These are phyloP conservation scores for Aspergillus olivimuriae DNA, from an alignment of 495 filamentous ascomycete genomes.

Conservation along the genomic window DNA sequence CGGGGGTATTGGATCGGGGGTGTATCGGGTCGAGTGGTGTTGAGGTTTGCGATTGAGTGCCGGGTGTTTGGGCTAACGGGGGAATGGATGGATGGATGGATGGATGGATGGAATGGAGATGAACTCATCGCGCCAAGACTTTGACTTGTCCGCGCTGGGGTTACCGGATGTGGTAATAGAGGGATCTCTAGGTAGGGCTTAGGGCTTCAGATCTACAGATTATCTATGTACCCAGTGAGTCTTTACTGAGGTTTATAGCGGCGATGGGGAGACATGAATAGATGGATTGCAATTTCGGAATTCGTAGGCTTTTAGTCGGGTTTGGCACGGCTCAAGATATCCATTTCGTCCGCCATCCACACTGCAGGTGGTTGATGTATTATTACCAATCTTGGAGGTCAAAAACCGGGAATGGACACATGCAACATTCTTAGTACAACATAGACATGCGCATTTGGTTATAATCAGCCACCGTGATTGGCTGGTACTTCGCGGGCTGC, in stretches of 20 bases:
- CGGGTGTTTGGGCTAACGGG: neutral
- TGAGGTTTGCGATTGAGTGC: neutral
- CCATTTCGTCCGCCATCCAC: too few relatives aligned
- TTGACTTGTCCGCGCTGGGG: constrained; percentile 8
- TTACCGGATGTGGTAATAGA: constrained; percentile 5
- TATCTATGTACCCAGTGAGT: neutral
- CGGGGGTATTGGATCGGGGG: neutral
- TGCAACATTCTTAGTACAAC: constrained; percentile 31
- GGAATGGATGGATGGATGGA: neutral
- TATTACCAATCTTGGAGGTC: too few relatives aligned
- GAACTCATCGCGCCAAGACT: constrained; percentile 8
- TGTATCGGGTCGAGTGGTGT: neutral
- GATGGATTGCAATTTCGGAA: neutral
- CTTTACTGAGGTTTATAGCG: neutral
- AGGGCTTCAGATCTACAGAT: constrained; percentile 9
- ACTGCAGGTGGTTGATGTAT: neutral
- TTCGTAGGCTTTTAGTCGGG: too few relatives aligned
- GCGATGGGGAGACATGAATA: neutral
- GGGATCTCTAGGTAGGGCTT: constrained; percentile 9
- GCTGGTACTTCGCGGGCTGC: constrained; percentile 45
- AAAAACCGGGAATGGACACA: too few relatives aligned
- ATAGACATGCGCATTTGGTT: constrained; percentile 45
- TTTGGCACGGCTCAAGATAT: too few relatives aligned
- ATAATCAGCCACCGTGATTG: constrained; percentile 46
- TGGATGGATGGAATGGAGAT: constrained; percentile 1